Conservation (phyloP, 2,329 filamentous ascomycete genomes). For the Aspergillus sp. region DNA sequence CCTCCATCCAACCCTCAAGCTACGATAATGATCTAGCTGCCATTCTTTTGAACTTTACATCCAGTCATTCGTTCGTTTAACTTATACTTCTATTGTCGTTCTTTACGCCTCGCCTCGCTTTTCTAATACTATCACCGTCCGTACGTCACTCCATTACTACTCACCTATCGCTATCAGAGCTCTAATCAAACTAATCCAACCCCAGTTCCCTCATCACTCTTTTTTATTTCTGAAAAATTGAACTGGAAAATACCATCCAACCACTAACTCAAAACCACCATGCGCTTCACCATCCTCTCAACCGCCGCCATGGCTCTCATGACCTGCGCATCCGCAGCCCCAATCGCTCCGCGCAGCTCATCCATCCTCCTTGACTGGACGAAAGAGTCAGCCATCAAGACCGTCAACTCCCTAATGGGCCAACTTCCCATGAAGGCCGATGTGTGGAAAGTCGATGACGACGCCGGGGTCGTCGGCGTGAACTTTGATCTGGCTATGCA, state of each 20-base stretch:
- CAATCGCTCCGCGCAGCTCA: background rate
- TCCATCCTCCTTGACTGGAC: constrained; percentile 2
- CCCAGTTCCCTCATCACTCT: background rate
- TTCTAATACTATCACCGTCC: background rate
- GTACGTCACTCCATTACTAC: too few relatives aligned
- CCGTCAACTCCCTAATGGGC: background rate
- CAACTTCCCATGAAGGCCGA: background rate
- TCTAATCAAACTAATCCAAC: background rate
- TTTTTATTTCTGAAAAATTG: background rate
- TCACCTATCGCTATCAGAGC: background rate
- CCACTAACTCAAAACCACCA: background rate
- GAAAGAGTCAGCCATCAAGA: background rate
- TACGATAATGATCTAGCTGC: background rate
- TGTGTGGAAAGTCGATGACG: background rate
- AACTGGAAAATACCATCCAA: background rate
- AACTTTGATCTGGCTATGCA: background rate
- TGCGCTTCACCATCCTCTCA: background rate
- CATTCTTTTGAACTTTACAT: background rate
- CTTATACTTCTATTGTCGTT: background rate
- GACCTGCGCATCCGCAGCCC: background rate
- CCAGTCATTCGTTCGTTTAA: background rate
- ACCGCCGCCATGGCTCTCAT: background rate
- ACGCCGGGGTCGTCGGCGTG: background rate
- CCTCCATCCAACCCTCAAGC: background rate
- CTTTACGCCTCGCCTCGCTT: background rate